Conservation (phyloP, 805 yeast genomes). For the Ogataea methylovora region DNA sequence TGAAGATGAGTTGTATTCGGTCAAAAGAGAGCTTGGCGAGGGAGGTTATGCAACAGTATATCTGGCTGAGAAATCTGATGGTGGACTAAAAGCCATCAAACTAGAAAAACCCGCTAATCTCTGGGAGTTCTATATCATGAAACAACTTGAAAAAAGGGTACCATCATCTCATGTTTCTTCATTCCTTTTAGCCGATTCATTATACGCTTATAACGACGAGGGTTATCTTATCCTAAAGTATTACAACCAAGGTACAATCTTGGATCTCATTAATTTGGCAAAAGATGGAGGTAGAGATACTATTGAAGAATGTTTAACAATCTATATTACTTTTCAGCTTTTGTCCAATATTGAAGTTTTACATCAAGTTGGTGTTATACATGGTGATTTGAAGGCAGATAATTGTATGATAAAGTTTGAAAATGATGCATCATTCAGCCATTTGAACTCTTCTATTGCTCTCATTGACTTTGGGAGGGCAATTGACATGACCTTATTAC, state of each 20-base stretch:
- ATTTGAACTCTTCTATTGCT: conserved; percentile 6
- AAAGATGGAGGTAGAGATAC: conserved; percentile 18
- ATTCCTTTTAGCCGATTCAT: conserved; percentile 38
- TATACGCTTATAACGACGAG: conserved; percentile 57
- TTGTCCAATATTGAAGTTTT: conserved; percentile 49
- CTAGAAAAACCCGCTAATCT: conserved; percentile 59
- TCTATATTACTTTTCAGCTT: conserved; percentile 60
- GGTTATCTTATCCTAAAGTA: conserved; percentile 61
- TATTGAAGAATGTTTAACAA: conserved; percentile 55
- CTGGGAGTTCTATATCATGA: conserved; percentile 79
- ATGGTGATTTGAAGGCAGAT: conserved; percentile 82
- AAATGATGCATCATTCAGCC: conserved; percentile 8
- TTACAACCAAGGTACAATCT: conserved; percentile 61
- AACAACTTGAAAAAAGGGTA: conserved; percentile 41
- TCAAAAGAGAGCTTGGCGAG: conserved; percentile 55
- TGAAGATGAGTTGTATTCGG: conserved; percentile 35
- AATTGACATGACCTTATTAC: conserved; percentile 57
- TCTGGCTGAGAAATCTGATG: conserved; percentile 55
- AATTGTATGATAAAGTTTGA: conserved; percentile 70
- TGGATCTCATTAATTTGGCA: conserved; percentile 56
- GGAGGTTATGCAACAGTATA: conserved; percentile 82
- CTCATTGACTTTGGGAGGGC: conserved; percentile 81
- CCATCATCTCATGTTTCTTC: conserved; percentile 5
- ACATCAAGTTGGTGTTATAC: conserved; percentile 64
- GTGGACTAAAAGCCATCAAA: conserved; percentile 58